Base-by-base conservation (phyloP, 495 filamentous ascomycete genomes). In the Hyaloscypha variabilis region DNA sequence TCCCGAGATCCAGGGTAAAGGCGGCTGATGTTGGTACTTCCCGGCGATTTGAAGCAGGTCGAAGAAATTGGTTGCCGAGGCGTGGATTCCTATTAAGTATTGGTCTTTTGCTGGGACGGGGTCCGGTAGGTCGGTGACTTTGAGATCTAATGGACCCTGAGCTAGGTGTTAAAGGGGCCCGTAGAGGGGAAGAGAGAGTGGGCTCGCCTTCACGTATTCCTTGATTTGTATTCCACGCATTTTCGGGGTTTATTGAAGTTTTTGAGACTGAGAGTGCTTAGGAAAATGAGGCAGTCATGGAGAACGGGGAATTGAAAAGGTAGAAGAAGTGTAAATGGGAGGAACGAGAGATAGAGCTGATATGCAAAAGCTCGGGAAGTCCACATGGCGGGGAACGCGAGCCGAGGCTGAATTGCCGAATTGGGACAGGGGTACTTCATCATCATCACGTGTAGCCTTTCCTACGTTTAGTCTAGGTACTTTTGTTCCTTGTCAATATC, bases 11-110 rank as follows among this genome's bases (percentile, higher is more conserved):
- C 94, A 98, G 13, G 94, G 94, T 56, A 97, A 61, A 6, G 69
- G 80, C n/a, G 84, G 84, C 60, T 85, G 82, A 56, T 83, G 81
- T 79, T 92, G 85, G 71, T 88, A 88, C 62, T 73, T 71, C 1
- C 72, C 72, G 55, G 56, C 36, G 46, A 74, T 74, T 62, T 74
- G 72, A 60, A 74, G 72, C 62, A 72, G 69, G 63, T 97, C 94
- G 81, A 97, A 97, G 86, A 97, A 98, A 78, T 97, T 97, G 69
- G 91, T 90, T 28, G 91, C 94, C 11, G 89, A 82, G 53, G 94
- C 94, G 77, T 94, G 91, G 73, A 98, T 89, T 74, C 87, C 85
- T 75, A 98, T 89, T 65, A 96, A 84, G 77, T 97, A 98, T 80
- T 96, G 85, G 72, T 89, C 82, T 50, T 85, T 68, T 3, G 77